phyloP scores from a whole-genome alignment of 805 yeast species.

The Sugiyamaella smithiae region DNA sequence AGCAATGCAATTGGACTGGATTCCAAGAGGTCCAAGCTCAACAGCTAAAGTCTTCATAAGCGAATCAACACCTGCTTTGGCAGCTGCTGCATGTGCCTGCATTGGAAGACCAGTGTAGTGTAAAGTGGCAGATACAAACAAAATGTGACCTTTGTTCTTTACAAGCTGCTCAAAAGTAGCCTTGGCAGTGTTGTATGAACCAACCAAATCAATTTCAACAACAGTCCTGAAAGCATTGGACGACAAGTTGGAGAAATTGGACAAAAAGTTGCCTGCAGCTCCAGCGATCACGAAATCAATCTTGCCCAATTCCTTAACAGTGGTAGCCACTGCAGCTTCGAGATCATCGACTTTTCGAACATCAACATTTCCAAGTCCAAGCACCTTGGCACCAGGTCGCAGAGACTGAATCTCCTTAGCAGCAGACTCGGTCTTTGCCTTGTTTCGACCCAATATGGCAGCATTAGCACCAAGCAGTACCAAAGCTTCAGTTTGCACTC shows the following conservation, averaged over 20 bases:
- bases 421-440: slow-evolving; percentile 59
- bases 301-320: slow-evolving; percentile 68
- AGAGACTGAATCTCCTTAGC: slow-evolving; percentile 63
- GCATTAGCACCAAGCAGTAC: slow-evolving; percentile 84
- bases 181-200: slow-evolving; percentile 86
- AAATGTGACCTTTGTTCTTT: slow-evolving; percentile 62
- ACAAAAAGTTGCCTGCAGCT: slow-evolving; percentile 91
- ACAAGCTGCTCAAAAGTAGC: slow-evolving; percentile 68
- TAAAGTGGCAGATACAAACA: slow-evolving; percentile 85
- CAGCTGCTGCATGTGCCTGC: slow-evolving; percentile 90
- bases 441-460: slow-evolving; percentile 77
- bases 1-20: slow-evolving; percentile 79
- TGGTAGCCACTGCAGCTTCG: slow-evolving; percentile 57
- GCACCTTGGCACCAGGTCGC: slow-evolving; percentile 59
- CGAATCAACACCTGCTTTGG: slow-evolving; percentile 94
- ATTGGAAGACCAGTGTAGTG: slow-evolving; percentile 88
- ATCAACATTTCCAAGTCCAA: slow-evolving; percentile 72
- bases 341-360: slow-evolving; percentile 69
- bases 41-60: slow-evolving; percentile 79
- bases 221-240: slow-evolving; percentile 88
- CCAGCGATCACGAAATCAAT: slow-evolving; percentile 91
- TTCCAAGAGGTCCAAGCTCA: slow-evolving; percentile 87
- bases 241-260: slow-evolving; percentile 74
- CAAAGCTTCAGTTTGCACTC: slow-evolving; percentile 84
- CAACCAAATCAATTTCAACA: slow-evolving; percentile 79